These are phyloP conservation scores for Saraca asoca DNA, from an alignment of 331 rosid species.

Conservation along the genomic window DNA sequence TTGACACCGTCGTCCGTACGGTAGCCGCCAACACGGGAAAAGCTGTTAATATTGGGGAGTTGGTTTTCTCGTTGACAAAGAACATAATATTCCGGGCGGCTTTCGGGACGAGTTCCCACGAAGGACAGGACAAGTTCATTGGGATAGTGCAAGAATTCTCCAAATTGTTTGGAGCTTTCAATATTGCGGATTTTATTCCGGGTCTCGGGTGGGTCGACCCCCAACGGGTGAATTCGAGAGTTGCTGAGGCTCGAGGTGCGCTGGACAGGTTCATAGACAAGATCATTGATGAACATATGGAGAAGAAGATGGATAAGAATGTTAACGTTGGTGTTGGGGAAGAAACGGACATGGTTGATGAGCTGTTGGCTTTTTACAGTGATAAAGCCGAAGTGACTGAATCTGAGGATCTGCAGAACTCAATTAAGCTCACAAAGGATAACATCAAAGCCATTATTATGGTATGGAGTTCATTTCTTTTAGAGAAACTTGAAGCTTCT, in stretches of 20 bases:
- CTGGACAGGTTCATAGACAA: constrained; percentile 63
- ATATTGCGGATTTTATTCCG: constrained; percentile 71
- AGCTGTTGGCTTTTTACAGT: constrained; percentile 62
- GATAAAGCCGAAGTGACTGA: constrained; percentile 36
- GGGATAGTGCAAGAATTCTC: constrained; percentile 79
- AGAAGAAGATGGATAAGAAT: constrained; percentile 30
- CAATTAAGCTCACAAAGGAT: constrained; percentile 63
- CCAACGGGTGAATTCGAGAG: constrained; percentile 52
- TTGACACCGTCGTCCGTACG: constrained; percentile 32
- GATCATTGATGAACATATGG: constrained; percentile 63
- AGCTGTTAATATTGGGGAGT: constrained; percentile 59
- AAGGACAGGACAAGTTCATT: constrained; percentile 74
- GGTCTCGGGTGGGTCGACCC: constrained; percentile 66
- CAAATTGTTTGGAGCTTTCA: constrained; percentile 73
- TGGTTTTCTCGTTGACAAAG: constrained; percentile 61
- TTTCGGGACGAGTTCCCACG: constrained; percentile 52
- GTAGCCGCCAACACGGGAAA: constrained; percentile 30
- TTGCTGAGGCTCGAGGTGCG: constrained; percentile 51
- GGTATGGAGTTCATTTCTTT: constrained; percentile 39
- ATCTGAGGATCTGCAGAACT: constrained; percentile 44
- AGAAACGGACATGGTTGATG: constrained; percentile 81
- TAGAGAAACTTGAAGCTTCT: no score
- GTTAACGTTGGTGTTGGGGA: not conserved
- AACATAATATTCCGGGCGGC: constrained; percentile 69
- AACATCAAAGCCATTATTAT: constrained; percentile 88